Conservation (phyloP, 148 eudicot genomes). For the Dianthus caryophyllus region DNA sequence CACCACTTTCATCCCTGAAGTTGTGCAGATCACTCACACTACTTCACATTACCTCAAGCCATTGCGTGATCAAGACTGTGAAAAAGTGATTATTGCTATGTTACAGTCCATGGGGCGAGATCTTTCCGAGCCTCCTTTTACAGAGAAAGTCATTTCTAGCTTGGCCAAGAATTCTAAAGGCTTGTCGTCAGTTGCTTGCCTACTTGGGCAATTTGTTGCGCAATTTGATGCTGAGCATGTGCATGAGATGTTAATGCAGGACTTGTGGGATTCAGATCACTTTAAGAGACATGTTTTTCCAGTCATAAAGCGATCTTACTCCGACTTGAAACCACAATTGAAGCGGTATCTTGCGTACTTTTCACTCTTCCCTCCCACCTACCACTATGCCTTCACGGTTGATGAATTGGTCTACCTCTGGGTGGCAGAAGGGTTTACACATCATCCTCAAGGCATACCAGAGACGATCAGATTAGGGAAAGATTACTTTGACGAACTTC, state of each 20-base stretch:
- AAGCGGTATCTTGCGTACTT: slow-evolving; percentile 8
- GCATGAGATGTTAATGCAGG: background rate
- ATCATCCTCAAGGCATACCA: background rate
- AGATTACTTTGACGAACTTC: background rate
- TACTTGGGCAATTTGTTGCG: background rate
- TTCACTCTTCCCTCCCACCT: slow-evolving; percentile 18
- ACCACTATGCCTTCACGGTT: background rate
- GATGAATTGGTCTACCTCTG: slow-evolving; percentile 1
- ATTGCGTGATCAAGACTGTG: slow-evolving; percentile 7
- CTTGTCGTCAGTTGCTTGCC: slow-evolving; percentile 15
- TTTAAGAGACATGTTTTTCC: background rate
- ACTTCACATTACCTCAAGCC: background rate
- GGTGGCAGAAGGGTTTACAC: slow-evolving; percentile 12
- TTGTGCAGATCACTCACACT: background rate
- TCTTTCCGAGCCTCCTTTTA: background rate
- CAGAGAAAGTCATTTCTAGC: no score
- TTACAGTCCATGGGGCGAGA: background rate
- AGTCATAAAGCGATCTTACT: background rate
- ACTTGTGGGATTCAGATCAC: background rate
- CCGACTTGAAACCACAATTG: background rate
- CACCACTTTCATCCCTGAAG: slow-evolving; percentile 8
- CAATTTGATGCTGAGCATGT: background rate
- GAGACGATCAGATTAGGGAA: background rate
- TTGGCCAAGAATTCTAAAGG: slow-evolving; percentile 9
- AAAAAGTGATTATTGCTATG: background rate